phyloP scores from a whole-genome alignment of 2,329 filamentous ascomycete genomes.

The Pyrenophora seminiperda region DNA sequence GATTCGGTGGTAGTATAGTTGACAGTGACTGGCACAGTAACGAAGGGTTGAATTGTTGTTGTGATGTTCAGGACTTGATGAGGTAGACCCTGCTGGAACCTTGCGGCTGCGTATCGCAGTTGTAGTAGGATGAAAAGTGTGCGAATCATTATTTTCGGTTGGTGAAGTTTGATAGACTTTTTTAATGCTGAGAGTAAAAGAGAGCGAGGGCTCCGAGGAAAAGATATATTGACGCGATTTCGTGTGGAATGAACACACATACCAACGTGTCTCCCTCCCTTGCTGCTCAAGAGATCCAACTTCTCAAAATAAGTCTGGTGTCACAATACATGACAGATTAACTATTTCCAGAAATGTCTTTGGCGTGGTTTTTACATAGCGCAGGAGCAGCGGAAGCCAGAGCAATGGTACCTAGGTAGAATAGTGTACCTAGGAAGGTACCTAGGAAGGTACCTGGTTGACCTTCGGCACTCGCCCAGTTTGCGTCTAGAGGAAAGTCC shows the following conservation, averaged over 20 bases:
- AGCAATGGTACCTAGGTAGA: too few relatives aligned
- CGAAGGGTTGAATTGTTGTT: background rate
- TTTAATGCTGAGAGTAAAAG: background rate
- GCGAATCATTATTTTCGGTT: background rate
- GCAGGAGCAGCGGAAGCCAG: too few relatives aligned
- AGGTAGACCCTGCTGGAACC: slow-evolving; percentile 13
- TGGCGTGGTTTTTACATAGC: too few relatives aligned
- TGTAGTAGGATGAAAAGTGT: slow-evolving; percentile 10
- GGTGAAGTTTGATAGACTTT: background rate
- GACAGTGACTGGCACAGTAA: too few relatives aligned
- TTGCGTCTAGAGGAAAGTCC: too few relatives aligned
- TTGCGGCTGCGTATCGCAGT: slow-evolving; percentile 11
- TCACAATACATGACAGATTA: too few relatives aligned
- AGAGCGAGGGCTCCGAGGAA: background rate
- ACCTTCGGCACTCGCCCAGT: too few relatives aligned
- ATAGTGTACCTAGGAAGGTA: too few relatives aligned
- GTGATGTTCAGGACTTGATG: slow-evolving; percentile 25
- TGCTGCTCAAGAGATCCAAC: background rate
- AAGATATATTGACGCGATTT: slow-evolving; percentile 9
- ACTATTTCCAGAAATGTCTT: too few relatives aligned
- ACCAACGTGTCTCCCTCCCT: slow-evolving; percentile 4
- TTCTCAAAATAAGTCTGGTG: too few relatives aligned
- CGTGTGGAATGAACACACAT: slow-evolving; percentile 10
- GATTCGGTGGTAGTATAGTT: too few relatives aligned
- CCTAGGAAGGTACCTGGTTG: too few relatives aligned